Evolutionary conservation across 1,284 basidiomycete genomes (phyloP).

Genomic region (Moesziomyces parantarcticus): DNA sequence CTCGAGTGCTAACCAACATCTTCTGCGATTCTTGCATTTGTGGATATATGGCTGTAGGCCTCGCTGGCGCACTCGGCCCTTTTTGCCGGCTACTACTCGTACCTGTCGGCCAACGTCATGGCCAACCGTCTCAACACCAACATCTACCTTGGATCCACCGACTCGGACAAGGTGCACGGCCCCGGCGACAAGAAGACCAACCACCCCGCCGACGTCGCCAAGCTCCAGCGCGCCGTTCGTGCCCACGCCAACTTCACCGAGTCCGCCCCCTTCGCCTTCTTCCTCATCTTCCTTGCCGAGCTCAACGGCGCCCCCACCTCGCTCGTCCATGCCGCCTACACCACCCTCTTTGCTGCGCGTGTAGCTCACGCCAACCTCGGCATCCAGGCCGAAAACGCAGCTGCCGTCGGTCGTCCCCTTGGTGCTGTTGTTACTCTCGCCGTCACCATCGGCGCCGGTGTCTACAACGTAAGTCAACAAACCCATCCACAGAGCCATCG

Average conservation of each 20-base stretch:
- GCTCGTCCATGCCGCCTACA: constrained; percentile 65
- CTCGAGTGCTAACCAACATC: constrained; percentile 1
- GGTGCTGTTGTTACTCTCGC: constrained; percentile 53
- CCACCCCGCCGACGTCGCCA: constrained; percentile 44
- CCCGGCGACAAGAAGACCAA: constrained; percentile 27
- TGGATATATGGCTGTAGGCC: constrained; percentile 50
- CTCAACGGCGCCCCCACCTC: constrained; percentile 67
- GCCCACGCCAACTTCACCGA: constrained; percentile 65
- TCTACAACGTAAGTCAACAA: constrained; percentile 67
- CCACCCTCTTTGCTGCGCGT: constrained; percentile 60
- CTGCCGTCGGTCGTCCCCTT: constrained; percentile 41
- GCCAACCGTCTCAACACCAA: constrained; percentile 56
- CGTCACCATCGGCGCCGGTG: constrained; percentile 56
- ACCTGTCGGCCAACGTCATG: constrained; percentile 58
- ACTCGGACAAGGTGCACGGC: constrained; percentile 27
- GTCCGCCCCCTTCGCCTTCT: constrained; percentile 61
- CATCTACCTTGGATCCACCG: constrained; percentile 52
- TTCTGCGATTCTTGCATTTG: constrained; percentile 2
- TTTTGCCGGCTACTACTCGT: constrained; percentile 65
- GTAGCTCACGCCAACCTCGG: constrained; percentile 59
- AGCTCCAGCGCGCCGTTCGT: constrained; percentile 57
- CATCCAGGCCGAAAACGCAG: constrained; percentile 31
- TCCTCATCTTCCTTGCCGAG: constrained; percentile 67
- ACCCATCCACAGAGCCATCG: too few relatives aligned
- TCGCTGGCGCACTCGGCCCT: constrained; percentile 67